Conservation (phyloP, 73 alveolate species). For the Uronychia binucleata region DNA sequence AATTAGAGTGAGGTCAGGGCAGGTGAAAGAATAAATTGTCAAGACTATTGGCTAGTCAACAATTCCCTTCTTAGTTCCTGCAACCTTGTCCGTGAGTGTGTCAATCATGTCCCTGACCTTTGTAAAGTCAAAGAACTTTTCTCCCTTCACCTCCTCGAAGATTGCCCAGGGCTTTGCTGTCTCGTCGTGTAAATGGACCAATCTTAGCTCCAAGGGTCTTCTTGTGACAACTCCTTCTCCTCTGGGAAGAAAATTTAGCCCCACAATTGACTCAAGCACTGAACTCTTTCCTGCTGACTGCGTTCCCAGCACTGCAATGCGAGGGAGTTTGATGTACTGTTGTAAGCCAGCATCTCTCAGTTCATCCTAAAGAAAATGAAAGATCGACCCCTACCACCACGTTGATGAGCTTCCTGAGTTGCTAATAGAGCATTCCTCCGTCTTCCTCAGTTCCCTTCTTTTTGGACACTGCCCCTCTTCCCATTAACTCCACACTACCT, state of each 20-base stretch:
- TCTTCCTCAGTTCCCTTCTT: constrained; percentile 16
- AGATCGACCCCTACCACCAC: constrained; percentile 49
- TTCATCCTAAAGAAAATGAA: constrained; percentile 77
- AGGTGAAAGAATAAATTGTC: constrained; percentile 93
- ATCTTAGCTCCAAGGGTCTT: constrained; percentile 88
- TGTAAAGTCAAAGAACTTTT: constrained; percentile 94
- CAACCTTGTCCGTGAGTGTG: constrained; percentile 79
- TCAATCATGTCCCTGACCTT: constrained; percentile 84
- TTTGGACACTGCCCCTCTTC: background rate
- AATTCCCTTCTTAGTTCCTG: constrained; percentile 91
- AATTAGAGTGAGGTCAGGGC: constrained; percentile 98
- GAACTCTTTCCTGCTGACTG: constrained; percentile 93
- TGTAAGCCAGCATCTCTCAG: constrained; percentile 97
- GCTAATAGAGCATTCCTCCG: constrained; percentile 61
- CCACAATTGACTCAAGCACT: constrained; percentile 97
- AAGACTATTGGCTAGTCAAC: constrained; percentile 96
- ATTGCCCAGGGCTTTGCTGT: constrained; percentile 92
- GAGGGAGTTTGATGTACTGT: constrained; percentile 95
- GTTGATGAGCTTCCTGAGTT: constrained; percentile 73
- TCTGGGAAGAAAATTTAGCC: constrained; percentile 98
- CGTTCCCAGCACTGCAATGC: constrained; percentile 91
- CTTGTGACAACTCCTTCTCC: constrained; percentile 95
- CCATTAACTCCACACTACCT: background rate
- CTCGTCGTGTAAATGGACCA: constrained; percentile 53
- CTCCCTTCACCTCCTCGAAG: constrained; percentile 89